Base-by-base conservation (phyloP, 768 basidiomycete genomes). In the Zangia roseola region DNA sequence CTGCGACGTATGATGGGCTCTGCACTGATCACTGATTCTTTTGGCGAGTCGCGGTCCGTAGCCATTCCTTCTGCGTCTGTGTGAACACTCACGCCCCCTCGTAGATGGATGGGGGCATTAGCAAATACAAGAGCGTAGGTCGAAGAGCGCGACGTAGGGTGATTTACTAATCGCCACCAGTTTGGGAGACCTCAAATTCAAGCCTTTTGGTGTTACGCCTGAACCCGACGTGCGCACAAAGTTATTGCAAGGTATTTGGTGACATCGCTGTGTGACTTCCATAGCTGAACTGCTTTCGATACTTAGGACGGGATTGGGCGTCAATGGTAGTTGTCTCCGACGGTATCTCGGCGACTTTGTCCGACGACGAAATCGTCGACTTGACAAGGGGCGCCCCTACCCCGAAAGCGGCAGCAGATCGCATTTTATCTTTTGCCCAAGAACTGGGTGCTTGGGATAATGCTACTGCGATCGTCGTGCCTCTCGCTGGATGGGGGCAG, bases 281-380 rank as follows among this genome's bases (percentile, higher is more conserved):
- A 24, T 23, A 10, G n/a, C 34, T 43, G 8, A 10, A 50, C 47
- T 39, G 6, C 43, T 25, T 40, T 35, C 37, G 23, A 49, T 43
- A 10, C n/a, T 10, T 57, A 94, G 94, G 91, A 43, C 66, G 74
- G 9, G 83, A 91, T 45, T 94, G 91, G 82, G 86, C 94, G 0
- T 95, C 86, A 65, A 76, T 94, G 58, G 79, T 94, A 24, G 75
- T 95, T 13, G 75, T 94, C n/a, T 94, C 94, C 10, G 97, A 99
- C 66, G 97, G 97, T 6, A 79, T 98, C 41, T 90, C 93, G 2
- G 91, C 91, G 30, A 79, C 90, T 39, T 77, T 97, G 36, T 94
- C 94, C 1, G 94, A 98, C 64, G 88, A 91, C 53, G 97, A 99
- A 70, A 86, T 99, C 52, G 83, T 91, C 26, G 97, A 98, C 66